Evolutionary conservation across 1,284 basidiomycete species (phyloP).

Genomic region (Cystobasidium sp.): DNA sequence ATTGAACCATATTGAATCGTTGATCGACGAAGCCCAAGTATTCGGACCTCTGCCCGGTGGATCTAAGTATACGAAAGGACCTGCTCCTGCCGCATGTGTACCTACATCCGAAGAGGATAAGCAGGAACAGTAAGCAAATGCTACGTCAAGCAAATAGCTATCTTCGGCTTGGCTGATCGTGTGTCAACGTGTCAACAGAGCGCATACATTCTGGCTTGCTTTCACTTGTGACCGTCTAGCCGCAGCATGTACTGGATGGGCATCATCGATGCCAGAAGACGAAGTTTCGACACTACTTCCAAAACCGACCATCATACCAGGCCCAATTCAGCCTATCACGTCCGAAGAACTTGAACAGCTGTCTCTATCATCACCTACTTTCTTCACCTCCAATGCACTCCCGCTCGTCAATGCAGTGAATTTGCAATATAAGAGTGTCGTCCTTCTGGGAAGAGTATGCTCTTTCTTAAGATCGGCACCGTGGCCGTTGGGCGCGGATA

Average conservation of each 20-base stretch:
- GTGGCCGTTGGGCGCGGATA: slow-evolving; percentile 40
- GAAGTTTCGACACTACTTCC: slow-evolving; percentile 51
- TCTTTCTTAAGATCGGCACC: slow-evolving; percentile 47
- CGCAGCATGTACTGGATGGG: slow-evolving; percentile 50
- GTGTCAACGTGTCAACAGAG: slow-evolving; percentile 4
- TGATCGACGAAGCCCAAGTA: slow-evolving; percentile 25
- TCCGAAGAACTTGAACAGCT: slow-evolving; percentile 40
- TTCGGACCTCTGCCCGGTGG: slow-evolving; percentile 2
- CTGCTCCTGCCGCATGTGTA: slow-evolving; percentile 5
- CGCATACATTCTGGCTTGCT: slow-evolving; percentile 47
- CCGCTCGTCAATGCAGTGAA: slow-evolving; percentile 47
- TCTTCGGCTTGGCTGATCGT: neutral
- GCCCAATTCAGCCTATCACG: slow-evolving; percentile 35
- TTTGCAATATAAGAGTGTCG: slow-evolving; percentile 49
- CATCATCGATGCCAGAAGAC: slow-evolving; percentile 47
- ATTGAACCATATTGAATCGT: slow-evolving; percentile 47
- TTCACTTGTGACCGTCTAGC: slow-evolving; percentile 48
- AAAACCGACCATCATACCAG: slow-evolving; percentile 7
- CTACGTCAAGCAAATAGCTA: neutral
- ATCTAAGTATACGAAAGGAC: neutral
- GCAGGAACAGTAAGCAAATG: slow-evolving; percentile 28
- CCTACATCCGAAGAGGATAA: slow-evolving; percentile 27
- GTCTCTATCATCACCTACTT: slow-evolving; percentile 46
- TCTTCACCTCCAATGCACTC: slow-evolving; percentile 49
- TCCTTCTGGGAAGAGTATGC: slow-evolving; percentile 48